Evolutionary conservation across 2,329 filamentous ascomycete species (phyloP).

Genomic region (Rosellinia necatrix): DNA sequence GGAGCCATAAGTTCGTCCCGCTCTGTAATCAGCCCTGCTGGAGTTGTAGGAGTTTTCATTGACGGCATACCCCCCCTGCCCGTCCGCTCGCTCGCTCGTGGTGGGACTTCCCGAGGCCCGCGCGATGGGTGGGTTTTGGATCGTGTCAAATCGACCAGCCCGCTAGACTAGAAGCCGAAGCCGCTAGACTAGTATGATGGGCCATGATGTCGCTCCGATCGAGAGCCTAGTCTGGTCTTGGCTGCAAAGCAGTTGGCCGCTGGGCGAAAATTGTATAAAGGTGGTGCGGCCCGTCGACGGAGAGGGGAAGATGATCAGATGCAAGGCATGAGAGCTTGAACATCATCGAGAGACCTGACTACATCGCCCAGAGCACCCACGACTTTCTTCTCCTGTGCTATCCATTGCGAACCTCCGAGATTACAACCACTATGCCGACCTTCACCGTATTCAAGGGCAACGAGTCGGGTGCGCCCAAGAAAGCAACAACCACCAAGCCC

Average conservation of each 20-base stretch:
- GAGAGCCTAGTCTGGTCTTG: not conserved
- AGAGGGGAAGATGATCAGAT: not conserved
- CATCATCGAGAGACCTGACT: not conserved
- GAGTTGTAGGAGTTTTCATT: not conserved
- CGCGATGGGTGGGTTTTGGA: not conserved
- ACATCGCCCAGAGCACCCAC: not conserved
- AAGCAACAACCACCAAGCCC: constrained; percentile 52
- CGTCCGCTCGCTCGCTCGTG: no score
- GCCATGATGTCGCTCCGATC: not conserved
- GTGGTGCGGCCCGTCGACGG: not conserved
- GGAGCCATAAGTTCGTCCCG: no score
- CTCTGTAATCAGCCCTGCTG: not conserved
- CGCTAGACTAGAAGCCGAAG: no score
- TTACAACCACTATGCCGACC: constrained; percentile 33
- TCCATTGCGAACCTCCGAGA: no score
- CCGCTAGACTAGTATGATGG: not conserved
- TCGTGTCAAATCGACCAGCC: no score
- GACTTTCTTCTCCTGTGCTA: not conserved
- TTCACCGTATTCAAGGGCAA: constrained; percentile 70
- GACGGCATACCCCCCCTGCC: no score
- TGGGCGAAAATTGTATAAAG: constrained; percentile 2
- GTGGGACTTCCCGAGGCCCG: no score
- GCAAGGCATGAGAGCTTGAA: not conserved
- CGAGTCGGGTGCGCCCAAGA: constrained; percentile 59
- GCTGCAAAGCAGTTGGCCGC: not conserved